Percentiles rank a stretch among this genome's conserved stretches.
Conservation (phyloP, 2,329 filamentous ascomycete genomes). For the Cladobotryum mycophilum region DNA sequence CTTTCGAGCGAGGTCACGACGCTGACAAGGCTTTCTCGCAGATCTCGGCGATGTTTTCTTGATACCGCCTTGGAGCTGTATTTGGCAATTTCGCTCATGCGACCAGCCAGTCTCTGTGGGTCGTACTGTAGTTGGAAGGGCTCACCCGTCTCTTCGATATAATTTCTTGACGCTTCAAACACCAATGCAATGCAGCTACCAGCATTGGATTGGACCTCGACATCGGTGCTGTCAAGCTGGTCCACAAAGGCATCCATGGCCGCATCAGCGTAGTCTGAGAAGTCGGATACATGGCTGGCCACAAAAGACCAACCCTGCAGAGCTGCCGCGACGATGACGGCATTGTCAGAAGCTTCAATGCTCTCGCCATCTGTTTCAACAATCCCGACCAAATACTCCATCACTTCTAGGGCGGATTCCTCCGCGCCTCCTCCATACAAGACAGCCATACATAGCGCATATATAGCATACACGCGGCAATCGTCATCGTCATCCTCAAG, state of each 20-base stretch:
- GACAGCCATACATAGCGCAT: slow-evolving; percentile 63
- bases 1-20: slow-evolving; percentile 50
- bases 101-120: slow-evolving; percentile 41
- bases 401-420: slow-evolving; percentile 62
- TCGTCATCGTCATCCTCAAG: slow-evolving; percentile 57
- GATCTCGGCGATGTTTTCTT: slow-evolving; percentile 41
- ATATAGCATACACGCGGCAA: slow-evolving; percentile 62
- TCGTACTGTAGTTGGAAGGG: slow-evolving; percentile 45
- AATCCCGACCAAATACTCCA: slow-evolving; percentile 72
- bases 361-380: slow-evolving; percentile 71
- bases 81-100: slow-evolving; percentile 41
- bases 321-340: slow-evolving; percentile 64
- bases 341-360: slow-evolving; percentile 65
- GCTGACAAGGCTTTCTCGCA: slow-evolving; percentile 44
- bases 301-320: slow-evolving; percentile 75
- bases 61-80: slow-evolving; percentile 44
- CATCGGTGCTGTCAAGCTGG: slow-evolving; percentile 70
- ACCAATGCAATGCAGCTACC: slow-evolving; percentile 77
- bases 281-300: slow-evolving; percentile 68
- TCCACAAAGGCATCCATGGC: slow-evolving; percentile 78
- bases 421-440: slow-evolving; percentile 69
- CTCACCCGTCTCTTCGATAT: slow-evolving; percentile 44
- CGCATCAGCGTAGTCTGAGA: slow-evolving; percentile 62
- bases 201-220: slow-evolving; percentile 68
- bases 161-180: slow-evolving; percentile 60